phyloP scores from a whole-genome alignment of 495 filamentous ascomycete species.

The Filosporella fistucella region DNA sequence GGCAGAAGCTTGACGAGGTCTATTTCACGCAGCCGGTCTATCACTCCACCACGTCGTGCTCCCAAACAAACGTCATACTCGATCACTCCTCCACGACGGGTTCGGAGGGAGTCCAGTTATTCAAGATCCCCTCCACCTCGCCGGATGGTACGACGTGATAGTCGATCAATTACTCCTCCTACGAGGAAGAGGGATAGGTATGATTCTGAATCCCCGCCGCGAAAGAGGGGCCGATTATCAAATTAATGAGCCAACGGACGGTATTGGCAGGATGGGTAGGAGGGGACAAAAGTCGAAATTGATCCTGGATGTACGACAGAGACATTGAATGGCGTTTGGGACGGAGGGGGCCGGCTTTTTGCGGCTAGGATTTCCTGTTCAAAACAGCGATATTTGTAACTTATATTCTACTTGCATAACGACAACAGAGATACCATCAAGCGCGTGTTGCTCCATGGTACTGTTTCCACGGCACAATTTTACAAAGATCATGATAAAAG shows the following conservation, averaged over 20 bases:
- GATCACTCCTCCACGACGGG: constrained; percentile 24
- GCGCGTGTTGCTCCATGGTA: no score
- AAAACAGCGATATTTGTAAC: no score
- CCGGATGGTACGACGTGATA: constrained; percentile 7
- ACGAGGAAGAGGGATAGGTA: constrained; percentile 23
- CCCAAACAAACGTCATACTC: constrained; percentile 11
- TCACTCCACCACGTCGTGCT: constrained; percentile 17
- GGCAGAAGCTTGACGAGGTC: constrained; percentile 28
- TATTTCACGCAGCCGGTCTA: constrained; percentile 27
- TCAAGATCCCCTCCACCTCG: constrained; percentile 21
- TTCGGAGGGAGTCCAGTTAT: constrained; percentile 7
- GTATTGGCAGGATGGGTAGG: not conserved
- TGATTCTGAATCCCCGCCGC: constrained; percentile 22
- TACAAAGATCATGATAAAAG: no score
- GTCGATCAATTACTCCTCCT: constrained; percentile 18
- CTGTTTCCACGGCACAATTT: no score
- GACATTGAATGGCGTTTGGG: no score
- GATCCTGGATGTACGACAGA: no score
- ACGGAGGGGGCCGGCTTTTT: no score
- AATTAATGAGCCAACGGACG: constrained; percentile 10
- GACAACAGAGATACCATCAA: no score
- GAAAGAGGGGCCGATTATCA: constrained; percentile 22
- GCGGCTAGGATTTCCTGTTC: no score
- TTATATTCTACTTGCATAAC: no score
- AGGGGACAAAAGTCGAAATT: no score